Base-by-base conservation (phyloP, 2,329 filamentous ascomycete species). In the Anthostomella pinea region DNA sequence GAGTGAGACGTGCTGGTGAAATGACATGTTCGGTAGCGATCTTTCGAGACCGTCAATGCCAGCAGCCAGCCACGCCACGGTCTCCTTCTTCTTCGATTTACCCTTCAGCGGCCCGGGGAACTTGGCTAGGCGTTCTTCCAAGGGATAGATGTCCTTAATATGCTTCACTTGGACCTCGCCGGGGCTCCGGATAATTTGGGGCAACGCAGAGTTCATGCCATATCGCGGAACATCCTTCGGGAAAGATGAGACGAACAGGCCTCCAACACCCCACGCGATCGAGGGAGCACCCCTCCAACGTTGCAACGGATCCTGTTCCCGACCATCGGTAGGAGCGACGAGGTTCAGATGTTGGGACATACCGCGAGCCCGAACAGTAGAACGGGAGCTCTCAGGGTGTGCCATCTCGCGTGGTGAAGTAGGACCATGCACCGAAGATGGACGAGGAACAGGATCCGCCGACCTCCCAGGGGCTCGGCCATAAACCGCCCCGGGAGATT, bases 51-150 rank as follows among this genome's bases (percentile, higher is more conserved):
- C 68, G 23, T 87, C 82, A 38, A 97, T 91, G 34, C 83, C 87
- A 41, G 75, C 69, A 4, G 73, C 77, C 28, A 98, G 70, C 93
- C 94, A 98, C 2, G 79, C 64, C 27, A 90, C 52, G 0, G 88
- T 77, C 36, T 98, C 91, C 68, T 97, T 98, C 72, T 98, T 98
- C 72, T 95, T 97, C 2, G 83, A 81, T 58, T 96, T 97, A 25
- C 81, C 77, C 61, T 85, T 89, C 18, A 98, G 68, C 3, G 94
- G 93, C 0, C 93, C 93, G 0, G 93, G 93, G 54, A 97, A 97
- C 50, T 83, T 88, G 13, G 79, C 75, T 31, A 93, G 67, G 3
- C 81, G 76, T 21, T 93, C 87, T 16, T 79, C 70, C 7, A 89
- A 67, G 4, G 86, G 81, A 28, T 87, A 68, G 19, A 87, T 70